Percentiles rank a stretch among this genome's conserved stretches.
These are phyloP conservation scores for Acacia crassicarpa DNA, from an alignment of 306 rosid genomes.

Conservation along the genomic window DNA sequence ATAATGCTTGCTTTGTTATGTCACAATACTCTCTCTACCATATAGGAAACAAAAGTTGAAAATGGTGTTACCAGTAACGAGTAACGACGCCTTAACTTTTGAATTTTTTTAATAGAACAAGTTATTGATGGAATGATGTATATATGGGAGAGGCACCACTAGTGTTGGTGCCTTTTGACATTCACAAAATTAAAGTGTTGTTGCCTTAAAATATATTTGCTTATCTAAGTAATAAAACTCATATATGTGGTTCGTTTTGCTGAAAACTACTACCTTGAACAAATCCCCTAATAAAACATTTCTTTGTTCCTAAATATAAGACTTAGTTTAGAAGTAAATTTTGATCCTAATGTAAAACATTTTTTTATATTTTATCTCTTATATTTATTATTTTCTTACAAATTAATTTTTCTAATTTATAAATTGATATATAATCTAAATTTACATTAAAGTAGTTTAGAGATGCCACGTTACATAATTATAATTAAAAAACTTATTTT, in stretches of 20 bases:
- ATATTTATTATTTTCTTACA: too few relatives aligned
- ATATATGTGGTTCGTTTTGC: not conserved
- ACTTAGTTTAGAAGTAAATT: too few relatives aligned
- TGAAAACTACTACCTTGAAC: not conserved
- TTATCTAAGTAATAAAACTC: not conserved
- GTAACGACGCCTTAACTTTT: not conserved
- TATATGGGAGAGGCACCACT: not conserved
- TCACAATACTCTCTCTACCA: too few relatives aligned
- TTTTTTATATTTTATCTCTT: too few relatives aligned
- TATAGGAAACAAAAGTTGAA: not conserved
- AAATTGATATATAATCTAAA: too few relatives aligned
- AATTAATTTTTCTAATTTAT: too few relatives aligned
- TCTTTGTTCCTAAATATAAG: too few relatives aligned
- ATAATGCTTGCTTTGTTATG: not conserved
- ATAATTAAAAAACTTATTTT: too few relatives aligned
- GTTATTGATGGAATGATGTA: not conserved
- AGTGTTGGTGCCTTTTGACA: not conserved
- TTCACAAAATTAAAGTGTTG: not conserved
- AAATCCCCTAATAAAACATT: not conserved
- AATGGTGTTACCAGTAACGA: not conserved
- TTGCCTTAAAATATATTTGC: not conserved
- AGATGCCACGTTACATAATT: too few relatives aligned
- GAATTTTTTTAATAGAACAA: not conserved
- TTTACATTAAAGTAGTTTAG: too few relatives aligned
- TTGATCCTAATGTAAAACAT: too few relatives aligned